Conservation (phyloP, 306 rosid species). For the Delonix regia region DNA sequence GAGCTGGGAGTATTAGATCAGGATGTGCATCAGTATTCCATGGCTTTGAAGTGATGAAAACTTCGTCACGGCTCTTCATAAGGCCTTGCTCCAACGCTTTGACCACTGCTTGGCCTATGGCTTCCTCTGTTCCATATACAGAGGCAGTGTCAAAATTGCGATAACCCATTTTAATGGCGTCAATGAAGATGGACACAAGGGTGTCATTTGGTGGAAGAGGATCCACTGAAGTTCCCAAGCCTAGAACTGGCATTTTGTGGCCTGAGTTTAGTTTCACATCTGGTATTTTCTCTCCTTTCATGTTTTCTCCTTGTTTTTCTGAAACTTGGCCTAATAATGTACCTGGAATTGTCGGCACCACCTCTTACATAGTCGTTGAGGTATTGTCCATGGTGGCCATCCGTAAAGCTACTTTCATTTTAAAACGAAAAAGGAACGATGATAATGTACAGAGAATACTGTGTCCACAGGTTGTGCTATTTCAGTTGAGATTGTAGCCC, state of each 20-base stretch:
- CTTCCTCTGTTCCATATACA: conserved; percentile 53
- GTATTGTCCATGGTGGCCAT: background rate
- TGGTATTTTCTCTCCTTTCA: conserved; percentile 45
- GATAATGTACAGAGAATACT: background rate
- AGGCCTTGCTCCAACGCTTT: conserved; percentile 50
- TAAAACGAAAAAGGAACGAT: background rate
- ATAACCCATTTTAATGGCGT: conserved; percentile 47
- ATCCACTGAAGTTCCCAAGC: conserved; percentile 48
- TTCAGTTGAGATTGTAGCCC: too few relatives aligned
- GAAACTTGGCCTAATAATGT: background rate
- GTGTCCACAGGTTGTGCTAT: too few relatives aligned
- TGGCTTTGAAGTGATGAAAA: conserved; percentile 69
- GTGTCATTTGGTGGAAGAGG: conserved; percentile 48
- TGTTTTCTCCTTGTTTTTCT: background rate
- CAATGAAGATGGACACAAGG: conserved; percentile 46
- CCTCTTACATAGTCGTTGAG: background rate
- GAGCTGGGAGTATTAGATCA: conserved; percentile 58
- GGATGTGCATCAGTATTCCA: conserved; percentile 50
- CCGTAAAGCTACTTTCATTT: background rate
- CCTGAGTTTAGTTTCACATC: conserved; percentile 45
- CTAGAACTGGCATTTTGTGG: conserved; percentile 51
- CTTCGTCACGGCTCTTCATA: conserved; percentile 51
- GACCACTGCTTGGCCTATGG: conserved; percentile 44
- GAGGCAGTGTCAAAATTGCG: conserved; percentile 51
- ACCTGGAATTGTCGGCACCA: background rate